These are phyloP conservation scores for Paramecium bursaria DNA, from an alignment of 73 alveolate species.

Conservation along the genomic window DNA sequence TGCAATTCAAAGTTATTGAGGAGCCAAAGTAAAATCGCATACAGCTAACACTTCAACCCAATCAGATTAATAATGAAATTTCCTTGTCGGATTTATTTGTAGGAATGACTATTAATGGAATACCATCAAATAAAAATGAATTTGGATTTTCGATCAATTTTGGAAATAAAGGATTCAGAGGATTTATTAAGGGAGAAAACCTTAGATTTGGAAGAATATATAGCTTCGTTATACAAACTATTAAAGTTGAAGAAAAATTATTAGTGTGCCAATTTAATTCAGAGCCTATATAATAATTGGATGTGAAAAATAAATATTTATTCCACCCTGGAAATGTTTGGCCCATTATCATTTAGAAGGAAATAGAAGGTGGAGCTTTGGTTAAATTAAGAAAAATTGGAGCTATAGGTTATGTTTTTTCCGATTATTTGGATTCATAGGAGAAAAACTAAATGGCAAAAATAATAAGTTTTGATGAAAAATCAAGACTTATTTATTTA, in stretches of 20 bases:
- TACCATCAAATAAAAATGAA: slow-evolving; percentile 31
- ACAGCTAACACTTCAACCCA: slow-evolving; percentile 22
- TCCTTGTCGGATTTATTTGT: background rate
- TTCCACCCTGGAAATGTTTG: slow-evolving; percentile 31
- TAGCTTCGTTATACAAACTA: background rate
- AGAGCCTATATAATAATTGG: background rate
- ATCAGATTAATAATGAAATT: slow-evolving; percentile 18
- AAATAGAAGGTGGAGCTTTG: slow-evolving; percentile 14
- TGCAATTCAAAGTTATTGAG: slow-evolving; percentile 56
- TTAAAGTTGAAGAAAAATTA: slow-evolving; percentile 12
- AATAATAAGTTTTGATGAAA: slow-evolving; percentile 51
- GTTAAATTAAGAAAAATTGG: slow-evolving; percentile 35
- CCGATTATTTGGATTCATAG: background rate
- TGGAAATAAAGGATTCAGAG: slow-evolving; percentile 10
- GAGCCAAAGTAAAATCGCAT: background rate
- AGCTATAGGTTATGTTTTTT: slow-evolving; percentile 26
- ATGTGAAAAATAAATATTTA: slow-evolving; percentile 6
- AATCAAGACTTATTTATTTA: slow-evolving; percentile 25
- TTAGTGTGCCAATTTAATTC: slow-evolving; percentile 17
- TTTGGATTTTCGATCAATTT: slow-evolving; percentile 41
- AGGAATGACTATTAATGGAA: slow-evolving; percentile 37
- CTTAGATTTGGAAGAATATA: slow-evolving; percentile 37
- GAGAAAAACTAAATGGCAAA: background rate
- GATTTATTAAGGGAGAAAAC: slow-evolving; percentile 17
- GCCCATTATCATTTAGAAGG: background rate